These are phyloP conservation scores for Fusarium armeniacum DNA, from an alignment of 2,329 filamentous ascomycete genomes.

Conservation along the genomic window DNA sequence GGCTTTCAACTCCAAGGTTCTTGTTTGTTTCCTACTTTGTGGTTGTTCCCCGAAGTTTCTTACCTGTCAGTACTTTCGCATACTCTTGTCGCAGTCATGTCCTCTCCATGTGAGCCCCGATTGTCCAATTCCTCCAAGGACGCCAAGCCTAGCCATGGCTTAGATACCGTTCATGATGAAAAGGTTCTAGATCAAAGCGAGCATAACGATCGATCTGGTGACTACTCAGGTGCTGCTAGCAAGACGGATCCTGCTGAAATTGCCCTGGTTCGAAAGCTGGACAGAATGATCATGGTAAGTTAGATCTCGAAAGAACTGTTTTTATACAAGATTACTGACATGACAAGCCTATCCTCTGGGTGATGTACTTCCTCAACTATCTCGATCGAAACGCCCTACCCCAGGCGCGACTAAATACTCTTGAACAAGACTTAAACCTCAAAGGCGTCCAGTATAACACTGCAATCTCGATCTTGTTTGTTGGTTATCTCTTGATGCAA, in stretches of 20 bases:
- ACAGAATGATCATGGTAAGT: constrained; percentile 46
- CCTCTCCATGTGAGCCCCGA: background rate
- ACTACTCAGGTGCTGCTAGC: constrained; percentile 45
- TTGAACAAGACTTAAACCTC: constrained; percentile 41
- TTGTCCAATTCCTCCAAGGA: constrained; percentile 16
- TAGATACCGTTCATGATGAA: constrained; percentile 18
- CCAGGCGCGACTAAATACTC: constrained; percentile 40
- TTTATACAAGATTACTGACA: background rate
- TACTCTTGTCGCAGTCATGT: constrained; percentile 7
- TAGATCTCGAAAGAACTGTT: background rate
- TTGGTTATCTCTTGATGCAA: constrained; percentile 39
- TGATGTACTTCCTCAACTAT: constrained; percentile 53
- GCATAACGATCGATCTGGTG: background rate
- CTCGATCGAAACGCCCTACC: constrained; percentile 51
- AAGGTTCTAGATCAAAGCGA: constrained; percentile 8
- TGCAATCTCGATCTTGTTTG: constrained; percentile 43
- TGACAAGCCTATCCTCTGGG: constrained; percentile 32
- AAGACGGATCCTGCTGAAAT: constrained; percentile 47
- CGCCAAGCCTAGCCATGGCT: background rate
- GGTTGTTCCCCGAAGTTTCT: too few relatives aligned
- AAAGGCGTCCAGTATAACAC: constrained; percentile 44
- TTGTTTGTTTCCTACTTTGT: too few relatives aligned
- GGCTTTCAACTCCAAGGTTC: too few relatives aligned
- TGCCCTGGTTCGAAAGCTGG: constrained; percentile 45
- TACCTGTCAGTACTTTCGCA: too few relatives aligned